Percentiles rank a stretch among this genome's conserved stretches.
Evolutionary conservation across 768 basidiomycete species (phyloP).

Genomic region (Lentinula sp.): DNA sequence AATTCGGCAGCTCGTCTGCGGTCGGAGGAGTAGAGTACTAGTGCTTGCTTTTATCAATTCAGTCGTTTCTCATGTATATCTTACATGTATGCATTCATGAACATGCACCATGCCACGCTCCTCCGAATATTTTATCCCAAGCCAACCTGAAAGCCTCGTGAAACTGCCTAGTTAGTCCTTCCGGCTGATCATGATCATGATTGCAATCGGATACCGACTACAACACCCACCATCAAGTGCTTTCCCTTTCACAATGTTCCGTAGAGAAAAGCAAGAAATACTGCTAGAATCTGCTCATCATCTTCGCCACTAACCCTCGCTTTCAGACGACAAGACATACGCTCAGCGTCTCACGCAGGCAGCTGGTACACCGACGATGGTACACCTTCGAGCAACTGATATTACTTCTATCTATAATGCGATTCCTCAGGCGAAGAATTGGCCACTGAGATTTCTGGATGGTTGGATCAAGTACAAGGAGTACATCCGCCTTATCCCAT

Average conservation of each 20-base stretch:
- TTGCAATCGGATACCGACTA: background rate
- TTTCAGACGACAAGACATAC: constrained; percentile 11
- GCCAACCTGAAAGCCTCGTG: too few relatives aligned
- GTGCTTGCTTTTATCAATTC: constrained; percentile 29
- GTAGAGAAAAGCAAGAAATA: background rate
- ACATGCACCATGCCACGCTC: constrained; percentile 28
- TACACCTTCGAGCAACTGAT: constrained; percentile 20
- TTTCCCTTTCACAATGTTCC: background rate
- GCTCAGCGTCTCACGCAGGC: constrained; percentile 79
- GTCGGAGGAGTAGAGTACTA: constrained; percentile 77
- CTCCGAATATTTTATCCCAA: background rate
- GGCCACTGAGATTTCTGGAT: constrained; percentile 51
- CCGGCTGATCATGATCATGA: background rate
- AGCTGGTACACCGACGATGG: constrained; percentile 83
- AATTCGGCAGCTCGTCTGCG: constrained; percentile 90
- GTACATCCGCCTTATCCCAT: constrained; percentile 44
- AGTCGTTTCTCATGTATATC: constrained; percentile 44
- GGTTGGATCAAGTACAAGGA: constrained; percentile 55
- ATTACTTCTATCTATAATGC: constrained; percentile 11
- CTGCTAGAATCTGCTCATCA: background rate
- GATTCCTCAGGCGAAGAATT: constrained; percentile 46
- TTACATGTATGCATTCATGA: constrained; percentile 44
- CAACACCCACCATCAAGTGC: constrained; percentile 6
- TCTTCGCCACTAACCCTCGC: background rate
- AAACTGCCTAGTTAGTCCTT: too few relatives aligned